Base-by-base conservation (phyloP, 768 basidiomycete genomes). In the Auricularia cornea region DNA sequence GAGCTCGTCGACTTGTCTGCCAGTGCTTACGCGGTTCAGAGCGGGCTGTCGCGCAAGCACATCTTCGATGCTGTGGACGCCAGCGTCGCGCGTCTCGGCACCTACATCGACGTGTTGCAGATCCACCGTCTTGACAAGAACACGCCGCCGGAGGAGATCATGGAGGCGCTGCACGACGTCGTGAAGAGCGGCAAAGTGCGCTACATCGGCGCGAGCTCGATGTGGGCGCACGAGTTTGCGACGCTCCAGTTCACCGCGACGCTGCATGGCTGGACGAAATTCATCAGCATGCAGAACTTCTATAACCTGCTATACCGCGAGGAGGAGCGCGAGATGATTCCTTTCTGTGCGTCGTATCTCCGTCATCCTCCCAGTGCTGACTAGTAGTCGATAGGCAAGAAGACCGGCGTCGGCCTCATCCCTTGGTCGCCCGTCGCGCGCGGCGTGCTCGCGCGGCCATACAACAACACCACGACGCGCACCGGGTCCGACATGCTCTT, bases 231-330 rank as follows among this genome's bases (percentile, higher is more conserved):
- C 54, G 54, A 57, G 20, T 57, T 57, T 26, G 54, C 54, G 28
- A 57, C 54, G 30, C 54, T 57, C 28, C 54, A 57, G 54, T 57
- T 57, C 28, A 38, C 38, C 4, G 38, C 60, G 20, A 33, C 29
- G 60, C 41, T 48, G 20, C 52, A 62, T 51, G 62, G 62, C n/a
- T 62, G 62, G 62, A 62, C 62, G n/a, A 62, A 60, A 38, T 87
- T 88, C 73, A 84, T 87, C 69, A 83, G 83, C 1, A 85, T 87
- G 85, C 86, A 88, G 70, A 88, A 88, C 68, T 83, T 84, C 64
- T 81, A 88, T 70, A 83, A 74, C 64, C 71, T 85, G 10, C 68
- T 84, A 14, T 88, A 88, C 67, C 76, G 86, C 20, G 87, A 88
- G 70, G 86, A 88, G 68, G 85, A 84, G 68, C 75, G 83, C 1